Conservation (phyloP, 139 green algal species). For the Pleodorina starrii region DNA sequence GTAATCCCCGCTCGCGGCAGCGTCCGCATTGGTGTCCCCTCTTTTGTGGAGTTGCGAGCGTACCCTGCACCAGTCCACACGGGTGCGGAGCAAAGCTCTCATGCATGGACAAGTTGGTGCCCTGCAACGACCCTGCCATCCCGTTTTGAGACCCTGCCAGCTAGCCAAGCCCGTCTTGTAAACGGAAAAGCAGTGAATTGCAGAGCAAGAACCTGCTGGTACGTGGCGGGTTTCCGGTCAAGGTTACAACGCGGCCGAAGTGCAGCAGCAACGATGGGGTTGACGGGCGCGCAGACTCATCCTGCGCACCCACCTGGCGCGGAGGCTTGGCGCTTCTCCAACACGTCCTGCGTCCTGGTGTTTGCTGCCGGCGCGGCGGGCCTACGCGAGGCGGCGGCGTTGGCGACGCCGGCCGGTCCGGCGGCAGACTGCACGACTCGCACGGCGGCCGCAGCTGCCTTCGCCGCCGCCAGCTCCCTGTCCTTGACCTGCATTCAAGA, state of each 20-base stretch:
- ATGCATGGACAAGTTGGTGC: too few relatives aligned
- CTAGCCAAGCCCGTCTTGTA: too few relatives aligned
- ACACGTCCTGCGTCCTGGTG: constrained; percentile 40
- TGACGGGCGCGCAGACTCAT: too few relatives aligned
- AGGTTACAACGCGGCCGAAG: too few relatives aligned
- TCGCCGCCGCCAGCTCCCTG: constrained; percentile 29
- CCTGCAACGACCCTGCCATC: too few relatives aligned
- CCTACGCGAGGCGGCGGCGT: background rate
- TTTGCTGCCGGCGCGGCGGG: background rate
- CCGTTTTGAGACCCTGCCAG: too few relatives aligned
- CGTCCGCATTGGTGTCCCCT: constrained; percentile 4
- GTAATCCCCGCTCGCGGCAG: background rate
- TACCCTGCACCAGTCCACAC: constrained; percentile 7
- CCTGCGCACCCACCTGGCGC: constrained; percentile 29
- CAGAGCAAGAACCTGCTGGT: too few relatives aligned
- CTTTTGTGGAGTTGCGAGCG: constrained; percentile 31
- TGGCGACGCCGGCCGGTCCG: background rate
- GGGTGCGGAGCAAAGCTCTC: too few relatives aligned
- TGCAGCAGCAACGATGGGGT: too few relatives aligned
- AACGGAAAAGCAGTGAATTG: too few relatives aligned
- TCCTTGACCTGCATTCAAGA: constrained; percentile 52
- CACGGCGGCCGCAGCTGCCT: constrained; percentile 29
- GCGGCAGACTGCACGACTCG: constrained; percentile 15
- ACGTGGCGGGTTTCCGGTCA: too few relatives aligned
- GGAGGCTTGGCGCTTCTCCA: constrained; percentile 26